phyloP scores from a whole-genome alignment of 805 yeast genomes.

The Candida odintsovae region DNA sequence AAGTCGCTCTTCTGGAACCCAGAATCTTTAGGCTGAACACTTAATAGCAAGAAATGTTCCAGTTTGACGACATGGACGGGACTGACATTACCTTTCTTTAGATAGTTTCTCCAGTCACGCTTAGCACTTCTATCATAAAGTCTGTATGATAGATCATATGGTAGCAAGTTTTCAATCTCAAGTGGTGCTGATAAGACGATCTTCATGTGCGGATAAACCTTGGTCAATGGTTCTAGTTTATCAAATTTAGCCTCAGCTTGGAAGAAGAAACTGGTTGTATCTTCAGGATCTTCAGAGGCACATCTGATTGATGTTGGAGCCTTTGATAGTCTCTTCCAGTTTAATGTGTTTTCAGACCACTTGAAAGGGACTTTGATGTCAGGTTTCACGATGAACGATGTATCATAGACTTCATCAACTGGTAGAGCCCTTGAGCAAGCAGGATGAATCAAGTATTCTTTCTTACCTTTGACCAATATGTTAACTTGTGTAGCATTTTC shows the following conservation, averaged over 20 bases:
- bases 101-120: conserved; percentile 57
- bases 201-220: conserved; percentile 79
- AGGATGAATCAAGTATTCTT: conserved; percentile 41
- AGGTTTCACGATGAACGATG: conserved; percentile 59
- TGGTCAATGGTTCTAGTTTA: conserved; percentile 60
- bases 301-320: conserved; percentile 58
- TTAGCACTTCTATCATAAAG: conserved; percentile 70
- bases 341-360: conserved; percentile 61
- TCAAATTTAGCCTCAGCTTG: conserved; percentile 67
- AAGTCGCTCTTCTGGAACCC: conserved; percentile 65
- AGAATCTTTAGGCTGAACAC: conserved; percentile 58
- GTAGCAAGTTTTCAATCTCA: conserved; percentile 77
- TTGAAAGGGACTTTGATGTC: conserved; percentile 45
- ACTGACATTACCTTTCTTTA: conserved; percentile 61
- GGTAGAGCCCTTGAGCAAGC: conserved; percentile 66
- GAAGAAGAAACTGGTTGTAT: conserved; percentile 51
- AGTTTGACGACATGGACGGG: conserved; percentile 78
- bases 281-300: conserved; percentile 32
- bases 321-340: conserved; percentile 58
- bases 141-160: conserved; percentile 71
- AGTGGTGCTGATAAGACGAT: conserved; percentile 79
- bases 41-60: conserved; percentile 61
- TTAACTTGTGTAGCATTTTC: conserved; percentile 59
- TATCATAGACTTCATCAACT: conserved; percentile 56
- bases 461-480: conserved; percentile 29